Conservation (phyloP, 2,329 filamentous ascomycete species). For the Pezicula radicicola region DNA sequence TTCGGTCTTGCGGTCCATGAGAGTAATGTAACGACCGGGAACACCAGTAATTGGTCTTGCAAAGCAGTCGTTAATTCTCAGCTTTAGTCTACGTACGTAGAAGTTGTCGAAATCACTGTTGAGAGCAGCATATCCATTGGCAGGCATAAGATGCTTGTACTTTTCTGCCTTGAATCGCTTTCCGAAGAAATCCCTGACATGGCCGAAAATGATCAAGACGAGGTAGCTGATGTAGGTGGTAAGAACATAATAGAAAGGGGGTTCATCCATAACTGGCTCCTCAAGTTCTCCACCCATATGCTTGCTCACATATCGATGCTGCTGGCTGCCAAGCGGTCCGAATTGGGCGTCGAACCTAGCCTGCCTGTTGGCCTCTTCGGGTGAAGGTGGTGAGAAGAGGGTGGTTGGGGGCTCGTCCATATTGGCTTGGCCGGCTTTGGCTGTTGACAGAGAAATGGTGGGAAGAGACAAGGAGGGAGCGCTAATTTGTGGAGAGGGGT, state of each 20-base stretch:
- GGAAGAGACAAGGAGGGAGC: conserved; percentile 76
- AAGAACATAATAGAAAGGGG: conserved; percentile 93
- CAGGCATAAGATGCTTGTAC: conserved; percentile 78
- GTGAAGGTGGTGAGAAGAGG: conserved; percentile 83
- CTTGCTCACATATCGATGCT: conserved; percentile 85
- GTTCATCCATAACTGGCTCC: conserved; percentile 87
- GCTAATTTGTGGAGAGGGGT: conserved; percentile 61
- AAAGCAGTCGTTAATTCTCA: conserved; percentile 96
- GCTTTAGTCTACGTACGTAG: conserved; percentile 88
- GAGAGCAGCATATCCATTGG: conserved; percentile 88
- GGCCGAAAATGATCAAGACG: conserved; percentile 90
- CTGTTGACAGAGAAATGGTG: conserved; percentile 87
- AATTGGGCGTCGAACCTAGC: conserved; percentile 86
- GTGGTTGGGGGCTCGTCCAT: conserved; percentile 73
- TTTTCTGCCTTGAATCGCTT: conserved; percentile 85
- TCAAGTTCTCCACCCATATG: conserved; percentile 79
- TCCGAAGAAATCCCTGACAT: conserved; percentile 95
- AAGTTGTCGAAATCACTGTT: conserved; percentile 99
- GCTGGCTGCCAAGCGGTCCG: conserved; percentile 75
- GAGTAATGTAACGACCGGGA: conserved; percentile 87
- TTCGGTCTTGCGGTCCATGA: conserved; percentile 85
- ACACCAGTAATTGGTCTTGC: conserved; percentile 89
- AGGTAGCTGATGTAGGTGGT: conserved; percentile 99
- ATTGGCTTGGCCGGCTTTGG: conserved; percentile 71
- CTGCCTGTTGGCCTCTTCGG: conserved; percentile 74